phyloP scores from a whole-genome alignment of 345 rosid genomes.

The Pseudoturritis turrita region DNA sequence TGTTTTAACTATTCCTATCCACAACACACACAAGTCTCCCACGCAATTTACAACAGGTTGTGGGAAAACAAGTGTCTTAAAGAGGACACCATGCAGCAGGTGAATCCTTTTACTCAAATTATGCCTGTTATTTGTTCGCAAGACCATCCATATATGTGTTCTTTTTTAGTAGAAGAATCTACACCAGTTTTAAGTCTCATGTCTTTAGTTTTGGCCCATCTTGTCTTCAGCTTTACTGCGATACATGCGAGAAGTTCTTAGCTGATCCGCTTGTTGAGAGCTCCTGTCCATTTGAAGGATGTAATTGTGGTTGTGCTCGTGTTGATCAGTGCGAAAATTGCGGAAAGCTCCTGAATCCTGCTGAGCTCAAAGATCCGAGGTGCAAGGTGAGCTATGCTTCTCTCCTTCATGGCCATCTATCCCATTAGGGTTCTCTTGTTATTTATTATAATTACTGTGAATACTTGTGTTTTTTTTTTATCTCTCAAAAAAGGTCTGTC shows the following conservation, averaged over 20 bases:
- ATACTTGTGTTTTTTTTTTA: neutral
- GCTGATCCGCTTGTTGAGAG: conserved; percentile 97
- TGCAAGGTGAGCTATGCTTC: conserved; percentile 58
- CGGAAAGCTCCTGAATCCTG: conserved; percentile 84
- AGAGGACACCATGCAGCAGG: conserved; percentile 88
- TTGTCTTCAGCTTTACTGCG: conserved; percentile 70
- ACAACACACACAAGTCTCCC: conserved; percentile 86
- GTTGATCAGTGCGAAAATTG: conserved; percentile 97
- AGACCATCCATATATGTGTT: neutral
- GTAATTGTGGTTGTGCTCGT: conserved; percentile 81
- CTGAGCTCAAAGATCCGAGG: conserved; percentile 76
- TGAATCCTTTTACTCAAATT: conserved; percentile 8
- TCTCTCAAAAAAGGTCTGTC: conserved; percentile 53
- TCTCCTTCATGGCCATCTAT: no score
- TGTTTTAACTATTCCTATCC: no score
- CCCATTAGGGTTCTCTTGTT: neutral
- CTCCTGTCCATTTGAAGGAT: conserved; percentile 63
- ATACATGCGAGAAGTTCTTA: conserved; percentile 66
- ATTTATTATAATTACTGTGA: neutral
- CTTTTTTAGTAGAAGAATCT: neutral
- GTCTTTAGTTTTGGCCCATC: neutral
- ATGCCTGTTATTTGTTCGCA: neutral
- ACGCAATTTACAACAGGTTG: conserved; percentile 73
- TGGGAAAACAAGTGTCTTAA: conserved; percentile 77
- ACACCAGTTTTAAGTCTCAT: neutral